Evolutionary conservation across 305 asterid genomes (phyloP), one percentile per base, ranked within the genome.

Genomic region (Rubia tinctorum): DNA sequence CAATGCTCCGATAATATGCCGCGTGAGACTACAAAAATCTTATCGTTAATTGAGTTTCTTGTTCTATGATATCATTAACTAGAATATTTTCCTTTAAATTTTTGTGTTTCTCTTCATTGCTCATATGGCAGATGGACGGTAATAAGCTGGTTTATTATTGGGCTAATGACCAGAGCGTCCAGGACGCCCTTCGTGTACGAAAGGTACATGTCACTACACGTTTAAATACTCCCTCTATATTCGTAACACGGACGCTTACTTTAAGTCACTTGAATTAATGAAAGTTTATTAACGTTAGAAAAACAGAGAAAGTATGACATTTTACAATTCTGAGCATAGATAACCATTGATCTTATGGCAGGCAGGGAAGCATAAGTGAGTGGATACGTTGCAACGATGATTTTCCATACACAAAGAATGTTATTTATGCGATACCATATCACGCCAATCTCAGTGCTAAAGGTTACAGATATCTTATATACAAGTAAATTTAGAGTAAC

Each of bases 381-480:
- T 79, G 80, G 80, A 58, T 45, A 43, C 70, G 78, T 23, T 79
- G 82, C 71, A 69, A 66, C 22, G 5, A n/a, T 2, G 20, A 17
- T 2, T 69, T 72, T 34, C 56, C 77, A 17, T 79, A 71, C 44
- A 37, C 64, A 3, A 2, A 0, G 13, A 45, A 1, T 5, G 6
- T 79, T 18, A 1, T 1, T 0, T 61, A 40, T 20, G 22, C 8
- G 20, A 6, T 75, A 25, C 79, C 82, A 8, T 79, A 75, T 27
- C 79, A 66, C 51, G 77, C 73, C 61, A 71, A 72, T 37, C 75
- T 79, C 66, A 75, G 75, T 30, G 68, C 7, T 7, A 79, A 61
- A 51, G 72, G 75, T 15, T 79, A 71, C 61, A 59, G 77, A 44
- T 79, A 80, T 51, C 80, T 79, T 27, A 34, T 79, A 62, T 79